These are phyloP conservation scores for Thelonectria rubi DNA, from an alignment of 2,329 filamentous ascomycete genomes.

Conservation along the genomic window DNA sequence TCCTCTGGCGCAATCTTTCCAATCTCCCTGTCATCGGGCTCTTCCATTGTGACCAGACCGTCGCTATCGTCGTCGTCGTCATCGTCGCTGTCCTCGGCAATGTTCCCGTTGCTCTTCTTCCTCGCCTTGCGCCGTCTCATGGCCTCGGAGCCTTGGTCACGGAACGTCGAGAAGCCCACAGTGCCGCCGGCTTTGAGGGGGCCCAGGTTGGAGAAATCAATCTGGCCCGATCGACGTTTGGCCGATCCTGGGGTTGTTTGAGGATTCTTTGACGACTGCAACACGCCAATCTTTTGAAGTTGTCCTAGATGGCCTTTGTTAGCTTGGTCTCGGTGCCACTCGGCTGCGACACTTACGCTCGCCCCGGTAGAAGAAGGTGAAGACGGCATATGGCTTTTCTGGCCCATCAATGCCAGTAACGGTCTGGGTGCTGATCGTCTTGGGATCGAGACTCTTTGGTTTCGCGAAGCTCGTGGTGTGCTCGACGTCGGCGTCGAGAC, in stretches of 20 bases:
- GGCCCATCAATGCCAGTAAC: constrained; percentile 98
- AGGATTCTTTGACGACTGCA: constrained; percentile 72
- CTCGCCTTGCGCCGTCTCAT: constrained; percentile 64
- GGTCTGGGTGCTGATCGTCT: constrained; percentile 97
- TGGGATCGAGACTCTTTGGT: constrained; percentile 93
- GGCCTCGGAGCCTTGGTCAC: constrained; percentile 70
- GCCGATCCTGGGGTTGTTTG: constrained; percentile 67
- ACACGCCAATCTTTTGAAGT: constrained; percentile 94
- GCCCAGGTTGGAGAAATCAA: constrained; percentile 85
- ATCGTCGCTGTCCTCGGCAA: constrained; percentile 77
- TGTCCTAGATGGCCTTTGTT: constrained; percentile 70
- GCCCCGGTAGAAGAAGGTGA: constrained; percentile 97
- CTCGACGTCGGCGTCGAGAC: constrained; percentile 84
- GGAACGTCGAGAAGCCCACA: constrained; percentile 88
- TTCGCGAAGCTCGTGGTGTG: constrained; percentile 98
- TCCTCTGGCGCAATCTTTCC: constrained; percentile 75
- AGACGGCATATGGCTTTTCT: constrained; percentile 94
- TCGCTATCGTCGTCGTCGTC: constrained; percentile 74
- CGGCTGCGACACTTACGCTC: constrained; percentile 73
- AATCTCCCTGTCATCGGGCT: constrained; percentile 69
- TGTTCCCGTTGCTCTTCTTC: constrained; percentile 73
- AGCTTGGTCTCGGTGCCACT: constrained; percentile 25
- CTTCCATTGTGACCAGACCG: constrained; percentile 71
- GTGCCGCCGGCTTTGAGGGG: constrained; percentile 88
- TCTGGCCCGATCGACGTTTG: constrained; percentile 84